Conservation (phyloP, 768 basidiomycete species). For the Lepiota brunneoincarnata region DNA sequence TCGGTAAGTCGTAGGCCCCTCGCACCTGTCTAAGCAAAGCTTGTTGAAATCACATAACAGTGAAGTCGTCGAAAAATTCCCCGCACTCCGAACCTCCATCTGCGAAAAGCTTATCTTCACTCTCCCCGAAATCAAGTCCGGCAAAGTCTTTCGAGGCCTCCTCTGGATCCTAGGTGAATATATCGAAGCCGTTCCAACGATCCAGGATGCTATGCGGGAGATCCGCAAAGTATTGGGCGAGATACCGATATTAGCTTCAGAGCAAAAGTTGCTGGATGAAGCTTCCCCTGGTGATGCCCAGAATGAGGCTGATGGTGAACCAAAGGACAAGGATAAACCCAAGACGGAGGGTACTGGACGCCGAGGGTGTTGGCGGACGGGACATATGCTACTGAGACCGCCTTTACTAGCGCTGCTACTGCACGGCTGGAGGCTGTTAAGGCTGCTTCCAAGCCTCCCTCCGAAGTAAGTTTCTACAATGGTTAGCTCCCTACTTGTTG, state of each 20-base stretch:
- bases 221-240: slow-evolving; percentile 88
- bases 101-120: slow-evolving; percentile 82
- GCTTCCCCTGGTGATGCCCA: slow-evolving; percentile 41
- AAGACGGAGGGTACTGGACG: slow-evolving; percentile 46
- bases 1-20: slow-evolving; percentile 29
- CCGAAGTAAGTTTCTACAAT: slow-evolving; percentile 48
- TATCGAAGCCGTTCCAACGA: slow-evolving; percentile 62
- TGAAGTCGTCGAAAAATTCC: slow-evolving; percentile 98
- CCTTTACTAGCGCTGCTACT: slow-evolving; percentile 63
- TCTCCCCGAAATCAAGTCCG: slow-evolving; percentile 86
- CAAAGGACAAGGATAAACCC: slow-evolving; percentile 32
- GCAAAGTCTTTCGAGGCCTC: slow-evolving; percentile 94
- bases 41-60: slow-evolving; percentile 28
- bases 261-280: slow-evolving; percentile 81
- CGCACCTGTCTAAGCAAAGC: neutral
- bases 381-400: slow-evolving; percentile 96
- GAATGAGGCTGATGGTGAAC: slow-evolving; percentile 41
- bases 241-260: slow-evolving; percentile 93
- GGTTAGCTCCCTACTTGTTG: neutral
- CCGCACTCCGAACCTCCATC: slow-evolving; percentile 75
- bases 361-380: slow-evolving; percentile 91
- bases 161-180: slow-evolving; percentile 99
- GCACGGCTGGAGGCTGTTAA: slow-evolving; percentile 80
- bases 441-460: slow-evolving; percentile 89
- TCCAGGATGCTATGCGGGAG: slow-evolving; percentile 71